Percentiles rank a stretch among this genome's conserved stretches.
phyloP scores from a whole-genome alignment of 345 rosid species.

The Citrus australasica region DNA sequence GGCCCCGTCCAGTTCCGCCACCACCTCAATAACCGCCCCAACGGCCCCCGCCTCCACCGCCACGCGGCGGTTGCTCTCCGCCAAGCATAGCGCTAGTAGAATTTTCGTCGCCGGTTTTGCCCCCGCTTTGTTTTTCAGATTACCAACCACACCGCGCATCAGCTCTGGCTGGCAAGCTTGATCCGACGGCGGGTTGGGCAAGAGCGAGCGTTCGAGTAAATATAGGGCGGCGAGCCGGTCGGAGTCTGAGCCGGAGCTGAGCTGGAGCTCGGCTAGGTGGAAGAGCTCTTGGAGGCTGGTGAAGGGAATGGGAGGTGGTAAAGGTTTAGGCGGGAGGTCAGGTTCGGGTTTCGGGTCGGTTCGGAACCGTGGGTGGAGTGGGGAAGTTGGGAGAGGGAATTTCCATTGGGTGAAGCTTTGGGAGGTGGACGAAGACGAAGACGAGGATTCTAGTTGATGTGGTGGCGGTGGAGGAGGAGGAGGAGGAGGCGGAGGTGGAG shows the following conservation, averaged over 20 bases:
- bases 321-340: conserved; percentile 21
- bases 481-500: conserved; percentile 3
- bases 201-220: conserved; percentile 61
- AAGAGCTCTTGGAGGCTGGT: conserved; percentile 54
- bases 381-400: conserved; percentile 46
- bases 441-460: conserved; percentile 42
- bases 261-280: conserved; percentile 68
- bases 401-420: conserved; percentile 94
- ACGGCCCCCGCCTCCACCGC: conserved; percentile 84
- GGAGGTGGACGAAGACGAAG: conserved; percentile 73
- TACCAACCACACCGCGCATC: conserved; percentile 60
- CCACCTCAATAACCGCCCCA: conserved; percentile 63
- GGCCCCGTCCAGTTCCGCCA: conserved; percentile 58
- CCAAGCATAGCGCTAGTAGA: conserved; percentile 72
- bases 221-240: conserved; percentile 71
- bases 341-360: not conserved
- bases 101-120: conserved; percentile 70
- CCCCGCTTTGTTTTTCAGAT: conserved; percentile 42
- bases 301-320: conserved; percentile 41
- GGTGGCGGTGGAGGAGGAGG: conserved; percentile 29
- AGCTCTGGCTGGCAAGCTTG: conserved; percentile 62
- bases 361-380: not conserved
- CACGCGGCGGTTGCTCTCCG: conserved; percentile 67
- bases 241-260: conserved; percentile 45
- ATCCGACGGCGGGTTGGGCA: conserved; percentile 75